phyloP scores from a whole-genome alignment of 78 protist species.

The Capsaspora owczarzaki region DNA sequence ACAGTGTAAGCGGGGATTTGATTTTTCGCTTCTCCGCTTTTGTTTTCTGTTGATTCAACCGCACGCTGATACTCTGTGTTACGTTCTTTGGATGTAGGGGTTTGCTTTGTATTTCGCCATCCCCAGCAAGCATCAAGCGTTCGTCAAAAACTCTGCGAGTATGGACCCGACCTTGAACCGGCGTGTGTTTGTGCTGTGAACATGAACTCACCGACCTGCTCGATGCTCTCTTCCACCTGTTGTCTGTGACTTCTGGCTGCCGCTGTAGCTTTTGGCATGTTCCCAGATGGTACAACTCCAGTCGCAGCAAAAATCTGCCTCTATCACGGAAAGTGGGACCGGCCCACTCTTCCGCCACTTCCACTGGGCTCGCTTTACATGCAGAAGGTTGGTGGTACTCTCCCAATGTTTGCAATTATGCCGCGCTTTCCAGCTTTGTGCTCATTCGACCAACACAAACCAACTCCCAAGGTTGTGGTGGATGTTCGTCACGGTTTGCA shows the following conservation, averaged over 20 bases:
- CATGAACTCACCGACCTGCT: neutral
- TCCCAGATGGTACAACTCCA: constrained; percentile 70
- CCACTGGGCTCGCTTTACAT: constrained; percentile 13
- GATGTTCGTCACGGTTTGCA: constrained; percentile 35
- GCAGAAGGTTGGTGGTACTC: constrained; percentile 18
- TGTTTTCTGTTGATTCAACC: too few relatives aligned
- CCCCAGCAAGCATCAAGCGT: neutral
- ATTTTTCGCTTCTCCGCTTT: neutral
- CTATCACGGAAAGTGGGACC: constrained; percentile 32
- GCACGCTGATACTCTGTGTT: too few relatives aligned
- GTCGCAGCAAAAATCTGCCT: constrained; percentile 36
- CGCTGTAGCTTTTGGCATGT: constrained; percentile 26
- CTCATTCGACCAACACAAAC: neutral
- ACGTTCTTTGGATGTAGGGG: too few relatives aligned
- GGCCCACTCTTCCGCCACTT: neutral
- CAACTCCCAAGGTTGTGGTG: neutral
- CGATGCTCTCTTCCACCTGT: neutral
- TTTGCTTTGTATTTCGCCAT: constrained; percentile 20
- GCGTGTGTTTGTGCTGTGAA: too few relatives aligned
- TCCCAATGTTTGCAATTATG: constrained; percentile 17
- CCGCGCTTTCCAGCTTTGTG: neutral
- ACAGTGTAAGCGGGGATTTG: neutral
- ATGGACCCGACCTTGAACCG: too few relatives aligned
- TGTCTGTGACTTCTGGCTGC: neutral
- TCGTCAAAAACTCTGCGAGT: too few relatives aligned